Percentiles rank a stretch among this genome's conserved stretches.
Conservation (phyloP, 805 yeast genomes). For the Maudiozyma bulderi region DNA sequence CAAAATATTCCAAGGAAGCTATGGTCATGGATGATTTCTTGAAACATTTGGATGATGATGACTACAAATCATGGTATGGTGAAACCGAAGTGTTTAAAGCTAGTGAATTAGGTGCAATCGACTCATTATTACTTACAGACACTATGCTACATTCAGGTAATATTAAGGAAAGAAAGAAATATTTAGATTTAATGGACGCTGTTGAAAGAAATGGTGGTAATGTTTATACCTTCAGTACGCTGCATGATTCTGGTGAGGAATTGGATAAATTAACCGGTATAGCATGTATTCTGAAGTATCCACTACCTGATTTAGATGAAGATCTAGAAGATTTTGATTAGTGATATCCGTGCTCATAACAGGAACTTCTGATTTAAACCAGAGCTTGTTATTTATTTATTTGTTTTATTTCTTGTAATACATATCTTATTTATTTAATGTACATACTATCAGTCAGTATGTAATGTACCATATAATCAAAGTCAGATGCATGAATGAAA, state of each 20-base stretch:
- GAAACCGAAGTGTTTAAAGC: slow-evolving; percentile 70
- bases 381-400: background rate
- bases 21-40: slow-evolving; percentile 67
- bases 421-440: no score
- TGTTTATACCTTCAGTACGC: slow-evolving; percentile 66
- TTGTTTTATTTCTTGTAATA: background rate
- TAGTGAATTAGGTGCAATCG: slow-evolving; percentile 65
- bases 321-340: slow-evolving; percentile 33
- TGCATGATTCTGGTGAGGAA: slow-evolving; percentile 87
- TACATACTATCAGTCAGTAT: background rate
- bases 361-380: background rate
- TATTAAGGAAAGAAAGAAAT: slow-evolving; percentile 55
- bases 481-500: no score
- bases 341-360: background rate
- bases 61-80: slow-evolving; percentile 89
- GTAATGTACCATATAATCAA: no score
- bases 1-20: slow-evolving; percentile 74
- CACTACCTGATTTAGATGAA: slow-evolving; percentile 70
- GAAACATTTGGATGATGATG: slow-evolving; percentile 65
- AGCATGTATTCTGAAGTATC: slow-evolving; percentile 78
- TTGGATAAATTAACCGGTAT: slow-evolving; percentile 82
- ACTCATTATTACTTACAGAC: slow-evolving; percentile 69
- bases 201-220: slow-evolving; percentile 69
- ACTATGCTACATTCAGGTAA: slow-evolving; percentile 70
- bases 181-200: slow-evolving; percentile 53